A percentile compares a stretch with the other conserved stretches of the same genome.
phyloP scores from a whole-genome alignment of 192 early-diverging fungal species.

The Nowakowskiella sp. region DNA sequence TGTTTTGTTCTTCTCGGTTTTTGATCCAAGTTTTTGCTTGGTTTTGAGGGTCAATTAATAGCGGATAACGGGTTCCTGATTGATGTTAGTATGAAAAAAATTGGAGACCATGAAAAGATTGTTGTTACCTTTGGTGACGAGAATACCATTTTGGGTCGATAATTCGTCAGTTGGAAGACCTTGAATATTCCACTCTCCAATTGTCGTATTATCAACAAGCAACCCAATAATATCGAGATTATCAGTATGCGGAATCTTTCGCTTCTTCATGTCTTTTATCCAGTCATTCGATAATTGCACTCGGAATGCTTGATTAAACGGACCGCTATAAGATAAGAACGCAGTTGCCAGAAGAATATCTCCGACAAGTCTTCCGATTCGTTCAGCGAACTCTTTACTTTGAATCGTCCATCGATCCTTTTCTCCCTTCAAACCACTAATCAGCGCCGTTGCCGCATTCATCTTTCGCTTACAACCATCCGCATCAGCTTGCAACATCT shows the following conservation, averaged over 20 bases:
- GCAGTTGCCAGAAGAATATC: conserved; percentile 53
- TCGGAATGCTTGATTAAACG: conserved; percentile 57
- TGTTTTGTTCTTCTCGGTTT: conserved; percentile 56
- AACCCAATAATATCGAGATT: conserved; percentile 53
- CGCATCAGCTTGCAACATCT: conserved; percentile 54
- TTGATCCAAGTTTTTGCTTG: conserved; percentile 61
- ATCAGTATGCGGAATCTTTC: conserved; percentile 54
- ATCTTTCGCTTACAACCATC: conserved; percentile 58
- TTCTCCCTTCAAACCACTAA: conserved; percentile 54
- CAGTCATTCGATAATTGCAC: conserved; percentile 39
- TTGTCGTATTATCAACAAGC: conserved; percentile 50
- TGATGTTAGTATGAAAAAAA: too few relatives aligned
- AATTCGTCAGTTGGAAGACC: conserved; percentile 58
- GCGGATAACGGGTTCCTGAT: conserved; percentile 51
- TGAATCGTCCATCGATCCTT: conserved; percentile 62
- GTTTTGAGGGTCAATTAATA: conserved; percentile 57
- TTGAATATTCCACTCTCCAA: conserved; percentile 63
- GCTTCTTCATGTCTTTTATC: conserved; percentile 47
- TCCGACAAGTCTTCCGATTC: conserved; percentile 53
- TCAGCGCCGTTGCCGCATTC: conserved; percentile 53
- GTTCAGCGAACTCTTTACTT: conserved; percentile 53
- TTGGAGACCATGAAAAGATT: too few relatives aligned
- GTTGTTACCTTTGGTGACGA: conserved; percentile 53
- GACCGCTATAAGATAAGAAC: conserved; percentile 55
- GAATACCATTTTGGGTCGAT: conserved; percentile 56